Base-by-base conservation (phyloP, 495 filamentous ascomycete genomes). In the Xylaria nigripes region DNA sequence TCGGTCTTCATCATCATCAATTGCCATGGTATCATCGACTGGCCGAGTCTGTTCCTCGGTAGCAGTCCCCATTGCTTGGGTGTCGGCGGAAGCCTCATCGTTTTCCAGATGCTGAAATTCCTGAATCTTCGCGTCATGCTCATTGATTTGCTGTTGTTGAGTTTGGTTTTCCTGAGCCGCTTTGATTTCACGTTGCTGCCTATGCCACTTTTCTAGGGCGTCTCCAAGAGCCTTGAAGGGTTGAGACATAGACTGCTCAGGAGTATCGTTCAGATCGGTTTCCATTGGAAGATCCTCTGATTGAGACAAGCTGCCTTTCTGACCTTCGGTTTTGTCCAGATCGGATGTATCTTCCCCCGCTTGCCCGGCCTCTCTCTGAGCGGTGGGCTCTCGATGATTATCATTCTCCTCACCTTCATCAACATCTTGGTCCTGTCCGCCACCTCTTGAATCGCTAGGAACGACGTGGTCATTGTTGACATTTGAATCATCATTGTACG, bases 211-310 rank as follows among this genome's bases (percentile, higher is more conserved):
- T 61, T 96, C 91, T n/a, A 99, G 76, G 19, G 86, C 84, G 72
- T 96, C 89, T 1, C 94, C 94, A 51, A 99, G 78, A 56, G 93
- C 92, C 72, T 92, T 89, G 75, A 95, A 95, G 2, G 89, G 83
- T 49, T 86, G 75, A 19, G 67, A 62, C n/a, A 73, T 71, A 12
- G 71, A 58, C 27, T 67, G 67, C 48, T 75, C 74, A 44, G 70
- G 66, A 18, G 68, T 62, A 40, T 82, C 68, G 18, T 74, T 63
- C 2, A 69, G 60, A 30, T 76, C 70, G 12, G 69, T 66, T 30
- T 76, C 64, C n/a, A 71, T 67, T n/a, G 72, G 71, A 38, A 76
- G 68, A 50, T 87, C 81, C 29, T 84, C 76, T 8, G 77, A 70
- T 25, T 65, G 64, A 3, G 75, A 74, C 7, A 70, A 51, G 25